These are phyloP conservation scores for Escovopsis sp. DNA, from an alignment of 2,329 filamentous ascomycete species.

Conservation along the genomic window DNA sequence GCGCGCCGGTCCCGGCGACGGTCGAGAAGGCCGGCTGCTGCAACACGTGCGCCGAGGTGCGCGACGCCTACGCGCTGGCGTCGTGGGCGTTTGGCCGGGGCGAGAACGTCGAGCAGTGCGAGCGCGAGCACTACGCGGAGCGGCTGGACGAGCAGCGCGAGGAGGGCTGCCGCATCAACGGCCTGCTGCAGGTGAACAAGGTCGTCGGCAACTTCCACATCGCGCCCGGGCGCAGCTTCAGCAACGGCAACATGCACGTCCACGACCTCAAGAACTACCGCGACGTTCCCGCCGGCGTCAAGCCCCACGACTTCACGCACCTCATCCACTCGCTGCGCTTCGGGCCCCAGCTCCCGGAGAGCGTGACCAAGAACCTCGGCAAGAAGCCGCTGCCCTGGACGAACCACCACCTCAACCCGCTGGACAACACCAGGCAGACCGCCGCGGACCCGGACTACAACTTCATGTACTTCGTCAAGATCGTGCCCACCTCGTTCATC, in stretches of 20 bases:
- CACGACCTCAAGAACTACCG: conserved; percentile 96
- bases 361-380: conserved; percentile 46
- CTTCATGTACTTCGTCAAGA: conserved; percentile 99
- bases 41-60: conserved; percentile 92
- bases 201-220: conserved; percentile 98
- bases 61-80: conserved; percentile 78
- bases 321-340: conserved; percentile 80
- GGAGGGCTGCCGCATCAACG: conserved; percentile 91
- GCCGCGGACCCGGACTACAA: conserved; percentile 78
- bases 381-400: conserved; percentile 49
- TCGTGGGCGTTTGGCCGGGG: conserved; percentile 92
- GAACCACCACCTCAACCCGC: conserved; percentile 81
- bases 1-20: conserved; percentile 56
- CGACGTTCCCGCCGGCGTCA: conserved; percentile 46
- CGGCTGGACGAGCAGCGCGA: conserved; percentile 73
- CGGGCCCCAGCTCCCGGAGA: conserved; percentile 75
- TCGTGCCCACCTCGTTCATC: conserved; percentile 89
- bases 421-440: conserved; percentile 65
- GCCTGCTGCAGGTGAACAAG: conserved; percentile 88
- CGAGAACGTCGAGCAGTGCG: conserved; percentile 87
- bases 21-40: conserved; percentile 80
- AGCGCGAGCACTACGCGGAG: conserved; percentile 85
- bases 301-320: conserved; percentile 78
- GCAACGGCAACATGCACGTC: conserved; percentile 90
- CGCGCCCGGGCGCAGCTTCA: conserved; percentile 90